phyloP scores from a whole-genome alignment of 495 filamentous ascomycete genomes.

The Pyrenula massariospora region DNA sequence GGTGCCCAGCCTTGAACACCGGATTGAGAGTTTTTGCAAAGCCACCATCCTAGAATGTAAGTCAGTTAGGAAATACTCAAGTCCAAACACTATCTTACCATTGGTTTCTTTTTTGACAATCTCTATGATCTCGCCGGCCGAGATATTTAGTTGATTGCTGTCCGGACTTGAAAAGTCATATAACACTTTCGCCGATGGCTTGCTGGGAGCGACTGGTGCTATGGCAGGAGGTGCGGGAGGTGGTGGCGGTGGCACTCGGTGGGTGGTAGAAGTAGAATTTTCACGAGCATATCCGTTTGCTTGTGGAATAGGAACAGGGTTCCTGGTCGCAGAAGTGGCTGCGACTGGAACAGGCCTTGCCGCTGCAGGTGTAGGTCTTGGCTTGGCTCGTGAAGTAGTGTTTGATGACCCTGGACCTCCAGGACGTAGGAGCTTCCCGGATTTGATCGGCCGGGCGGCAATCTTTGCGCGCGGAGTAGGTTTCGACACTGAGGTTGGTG shows the following conservation, averaged over 20 bases:
- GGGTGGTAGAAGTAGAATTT: conserved; percentile 36
- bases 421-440: conserved; percentile 76
- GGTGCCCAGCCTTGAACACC: conserved; percentile 81
- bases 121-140: conserved; percentile 66
- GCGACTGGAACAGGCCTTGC: conserved; percentile 35
- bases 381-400: conserved; percentile 48
- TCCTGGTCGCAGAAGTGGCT: conserved; percentile 13
- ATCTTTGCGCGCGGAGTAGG: conserved; percentile 80
- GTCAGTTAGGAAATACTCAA: conserved; percentile 12
- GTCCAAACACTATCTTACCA: conserved; percentile 43
- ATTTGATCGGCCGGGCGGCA: conserved; percentile 77
- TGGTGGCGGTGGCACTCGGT: conserved; percentile 50
- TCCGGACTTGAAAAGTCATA: conserved; percentile 80
- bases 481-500: conserved; percentile 67
- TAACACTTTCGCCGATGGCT: conserved; percentile 68
- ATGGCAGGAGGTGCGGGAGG: conserved; percentile 64
- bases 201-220: conserved; percentile 50
- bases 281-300: conserved; percentile 37
- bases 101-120: conserved; percentile 83
- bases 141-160: conserved; percentile 67
- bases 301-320: conserved; percentile 18
- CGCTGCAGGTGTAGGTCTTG: conserved; percentile 32
- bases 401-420: conserved; percentile 77
- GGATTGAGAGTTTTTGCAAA: conserved; percentile 56
- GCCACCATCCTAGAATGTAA: conserved; percentile 70